Evolutionary conservation across 768 basidiomycete genomes (phyloP), one percentile per base, ranked within the genome.

Genomic region (Tephrocybe sp.): DNA sequence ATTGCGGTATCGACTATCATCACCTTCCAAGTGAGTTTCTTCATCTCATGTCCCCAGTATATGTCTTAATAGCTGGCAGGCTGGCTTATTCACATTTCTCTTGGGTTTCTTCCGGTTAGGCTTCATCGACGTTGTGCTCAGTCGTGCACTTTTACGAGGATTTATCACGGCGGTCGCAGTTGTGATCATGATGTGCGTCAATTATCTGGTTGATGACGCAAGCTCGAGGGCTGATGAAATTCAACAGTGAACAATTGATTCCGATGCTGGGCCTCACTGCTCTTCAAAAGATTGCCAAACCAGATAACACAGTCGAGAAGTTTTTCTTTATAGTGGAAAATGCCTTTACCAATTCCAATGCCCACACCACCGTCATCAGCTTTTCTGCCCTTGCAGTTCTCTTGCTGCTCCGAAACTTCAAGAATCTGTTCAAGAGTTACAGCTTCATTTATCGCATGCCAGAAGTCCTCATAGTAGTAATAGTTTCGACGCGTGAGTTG

Each of bases 111-210:
- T 95, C 63, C 79, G 92, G 21, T 74, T 98, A 9, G 93, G 94
- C 2, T 96, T 96, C 68, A 82, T 96, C 45, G 95, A 98, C 64
- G 94, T 96, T 11, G 89, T 96, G 5, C 78, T 98, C 24, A 92
- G 90, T 59, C 84, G 92, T 44, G 91, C 93, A 3, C 75, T 96
- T 12, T 75, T 96, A 47, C 80, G 90, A 24, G 94, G 94, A 2
- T 95, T 96, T 63, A 80, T 96, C 37, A 84, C 86, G 1, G 92
- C 93, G 13, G 78, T 94, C 22, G 90, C 87, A 1, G 77, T 88
- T 6, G 86, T 98, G 35, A 95, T 98, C 59, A 75, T 87, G 63
- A 83, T 92, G 89, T 89, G 56, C 40, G 86, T 71, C 3, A 12
- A 41, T 22, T 13, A 8, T 30, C 41, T 19, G 18, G 19, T 27